phyloP scores from a whole-genome alignment of 768 basidiomycete species.

The Macrocybe gigantea region DNA sequence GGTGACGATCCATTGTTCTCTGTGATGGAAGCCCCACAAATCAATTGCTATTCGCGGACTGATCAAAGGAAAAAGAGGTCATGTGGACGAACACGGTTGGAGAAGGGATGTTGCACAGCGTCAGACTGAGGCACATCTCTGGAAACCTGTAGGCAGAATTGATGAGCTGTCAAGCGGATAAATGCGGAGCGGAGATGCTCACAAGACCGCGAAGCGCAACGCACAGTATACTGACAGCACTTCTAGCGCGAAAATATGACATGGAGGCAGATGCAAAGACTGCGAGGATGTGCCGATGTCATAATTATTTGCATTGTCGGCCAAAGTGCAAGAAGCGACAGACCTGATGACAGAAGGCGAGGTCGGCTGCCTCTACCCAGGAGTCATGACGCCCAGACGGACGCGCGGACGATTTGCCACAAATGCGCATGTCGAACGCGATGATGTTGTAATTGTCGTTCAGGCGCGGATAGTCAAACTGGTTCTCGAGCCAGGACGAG shows the following conservation, averaged over 20 bases:
- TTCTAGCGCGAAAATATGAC: slow-evolving; percentile 71
- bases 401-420: slow-evolving; percentile 51
- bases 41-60: slow-evolving; percentile 2
- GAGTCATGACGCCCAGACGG: slow-evolving; percentile 57
- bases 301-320: background rate
- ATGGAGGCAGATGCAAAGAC: slow-evolving; percentile 58
- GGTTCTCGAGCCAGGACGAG: slow-evolving; percentile 59
- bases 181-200: slow-evolving; percentile 18
- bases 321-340: slow-evolving; percentile 13
- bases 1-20: slow-evolving; percentile 52
- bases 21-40: slow-evolving; percentile 16
- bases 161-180: background rate
- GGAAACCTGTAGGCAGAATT: slow-evolving; percentile 47
- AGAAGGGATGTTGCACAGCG: slow-evolving; percentile 62
- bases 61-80: slow-evolving; percentile 1
- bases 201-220: slow-evolving; percentile 63
- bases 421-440: slow-evolving; percentile 66
- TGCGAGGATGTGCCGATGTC: slow-evolving; percentile 16
- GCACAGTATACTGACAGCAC: slow-evolving; percentile 50
- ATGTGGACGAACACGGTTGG: slow-evolving; percentile 53
- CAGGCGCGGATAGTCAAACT: slow-evolving; percentile 64
- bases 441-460: slow-evolving; percentile 58
- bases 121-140: slow-evolving; percentile 62
- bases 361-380: slow-evolving; percentile 77
- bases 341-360: slow-evolving; percentile 62